Evolutionary conservation across 768 basidiomycete species (phyloP), one percentile per base, ranked within the genome.

Genomic region (Auricularia heimuer): DNA sequence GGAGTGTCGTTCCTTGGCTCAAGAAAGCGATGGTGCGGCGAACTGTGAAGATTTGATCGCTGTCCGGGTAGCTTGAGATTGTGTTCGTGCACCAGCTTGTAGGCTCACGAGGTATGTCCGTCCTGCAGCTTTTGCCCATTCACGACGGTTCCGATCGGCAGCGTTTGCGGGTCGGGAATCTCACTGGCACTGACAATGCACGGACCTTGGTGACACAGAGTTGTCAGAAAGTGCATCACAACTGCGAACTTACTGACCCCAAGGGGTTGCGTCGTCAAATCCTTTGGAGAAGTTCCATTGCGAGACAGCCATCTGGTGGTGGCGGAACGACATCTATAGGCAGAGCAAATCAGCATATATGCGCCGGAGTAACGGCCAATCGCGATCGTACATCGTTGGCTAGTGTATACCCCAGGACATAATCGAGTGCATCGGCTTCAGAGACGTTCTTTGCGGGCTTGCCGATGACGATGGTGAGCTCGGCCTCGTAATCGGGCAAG

Each of bases 251-350:
- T 12, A 54, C 54, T n/a, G n/a, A 54, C 54, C 56, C 56, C 56
- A 60, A 10, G 56, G 56, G 24, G 24, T 60, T 29, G 56, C 56
- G 24, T 60, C 56, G 56, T 91, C 92, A 69, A 92, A 95, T 51
- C 87, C 81, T 74, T 95, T 95, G 34, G 90, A 92, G 75, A 92
- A 94, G 36, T 83, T 79, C 92, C 93, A 95, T 69, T 95, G 93
- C 0, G 88, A 87, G 10, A 87, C 86, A 3, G 84, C 83, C 75
- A 89, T 77, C 72, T 94, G 93, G 69, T 88, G 86, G 68, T 87
- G 85, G 51, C 93, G 83, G 82, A 93, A 92, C 3, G 91, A 92
- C 2, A 90, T 81, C 87, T 88, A 67, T 14, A 54, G 14, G 37
- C 39, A 18, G 45, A 42, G 29, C 3, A 42, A 33, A 44, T 37